Base-by-base conservation (phyloP, 345 rosid genomes). In the Gossypium raimondii region DNA sequence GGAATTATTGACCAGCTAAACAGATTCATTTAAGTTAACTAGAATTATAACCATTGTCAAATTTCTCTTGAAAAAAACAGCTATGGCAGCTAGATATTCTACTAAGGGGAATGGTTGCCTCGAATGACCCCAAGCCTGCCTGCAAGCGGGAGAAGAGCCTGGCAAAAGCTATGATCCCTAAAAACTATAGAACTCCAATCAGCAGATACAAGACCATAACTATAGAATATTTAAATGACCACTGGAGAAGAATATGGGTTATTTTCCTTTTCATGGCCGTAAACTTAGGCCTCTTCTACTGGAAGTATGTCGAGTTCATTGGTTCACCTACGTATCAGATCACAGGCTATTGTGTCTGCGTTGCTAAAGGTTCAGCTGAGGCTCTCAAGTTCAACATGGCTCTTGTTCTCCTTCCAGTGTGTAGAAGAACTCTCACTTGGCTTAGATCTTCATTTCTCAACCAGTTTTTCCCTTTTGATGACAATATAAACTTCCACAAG, bases 41-140 rank as follows among this genome's bases (percentile, higher is more conserved):
- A 34, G 41, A 58, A 25, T 67, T 72, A 57, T 75, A 45, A 43
- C 62, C 53, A 73, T 16, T 59, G 47, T 52, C 2, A 27, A 27
- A 9, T 69, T 50, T 22, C 43, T 57, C 66, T 55, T 50, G 53
- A 78, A 25, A 60, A 27, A 25, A 60, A 27, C 89, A 94, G 99
- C 85, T 95, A 82, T 93, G 98, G 98, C 98, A 95, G 81, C 82
- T 95, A n/a, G 98, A 95, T 70, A 77, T 84, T 63, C 83, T 95
- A 29, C 82, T 95, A 25, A 86, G 91, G 52, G 97, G 89, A 68
- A 88, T 93, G 93, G 94, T 88, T 72, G 78, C 80, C 75, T 43
- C 72, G 10, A 91, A 87, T 12, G 85, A 86, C 38, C 64, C 70
- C 11, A 73, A 75, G 7, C 80, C 84, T 68, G 29, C 78, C 50